Evolutionary conservation across 176 grass and related monocot species (phyloP), one percentile per base, ranked within the genome.

Genomic region (Stipa capillata): DNA sequence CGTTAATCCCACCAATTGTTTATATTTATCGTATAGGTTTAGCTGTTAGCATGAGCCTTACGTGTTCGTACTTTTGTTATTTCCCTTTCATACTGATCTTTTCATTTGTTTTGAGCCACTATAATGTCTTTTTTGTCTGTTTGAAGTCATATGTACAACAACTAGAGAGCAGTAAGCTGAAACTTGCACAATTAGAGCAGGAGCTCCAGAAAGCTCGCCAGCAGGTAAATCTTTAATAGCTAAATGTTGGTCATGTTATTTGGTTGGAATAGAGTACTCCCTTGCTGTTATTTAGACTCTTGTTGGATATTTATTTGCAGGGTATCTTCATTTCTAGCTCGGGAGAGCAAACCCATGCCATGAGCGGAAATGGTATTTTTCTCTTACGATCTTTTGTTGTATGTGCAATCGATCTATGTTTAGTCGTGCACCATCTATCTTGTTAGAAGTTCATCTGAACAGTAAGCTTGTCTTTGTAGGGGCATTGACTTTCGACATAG

Each of bases 261-360:
- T 44, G 28, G 13, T 23, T 16, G 24, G 7, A 29, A 48, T 74
- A 75, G n/a, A n/a, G n/a, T n/a, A n/a, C n/a, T n/a, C n/a, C 64
- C 25, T 57, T 80, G 5, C 51, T 84, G 68, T 67, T 60, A n/a
- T 65, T 77, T 52, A 79, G 41, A 50, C 58, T 37, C 8, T 15
- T 25, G 5, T 47, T 84, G 50, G 29, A 74, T 68, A 17, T 84
- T 28, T 45, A 52, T 29, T 33, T 84, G 50, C 55, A 93, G 91
- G 87, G 91, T 53, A 87, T 93, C 77, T 93, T 93, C 40, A 93
- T 93, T 87, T 93, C 91, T 54, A 90, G 87, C 53, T 89, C 91
- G 7, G 87, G 91, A 36, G 91, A 93, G 28, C 91, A 93, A 77
- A 89, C 91, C 43, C 84, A 93, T 87, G 53, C 83, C 34, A 75